These are phyloP conservation scores for Sphagnum tenellum DNA, from an alignment of 225 moss, liverwort and hornwort species.

Conservation along the genomic window DNA sequence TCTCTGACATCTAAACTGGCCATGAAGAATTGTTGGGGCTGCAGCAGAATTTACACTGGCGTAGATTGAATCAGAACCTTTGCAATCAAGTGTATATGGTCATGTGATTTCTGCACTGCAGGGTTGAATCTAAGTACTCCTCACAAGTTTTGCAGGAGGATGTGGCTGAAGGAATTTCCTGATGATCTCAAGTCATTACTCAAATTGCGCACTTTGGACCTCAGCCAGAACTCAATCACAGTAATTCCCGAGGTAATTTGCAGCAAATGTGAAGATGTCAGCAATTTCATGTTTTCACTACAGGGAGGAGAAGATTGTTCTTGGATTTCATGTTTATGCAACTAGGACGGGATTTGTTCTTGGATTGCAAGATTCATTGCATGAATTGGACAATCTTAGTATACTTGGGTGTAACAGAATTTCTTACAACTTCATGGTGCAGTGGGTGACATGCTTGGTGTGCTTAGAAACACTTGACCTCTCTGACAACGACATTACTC, in stretches of 20 bases:
- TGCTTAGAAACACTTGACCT: slow-evolving; percentile 80
- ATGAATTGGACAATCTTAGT: too few species aligned
- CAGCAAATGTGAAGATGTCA: too few species aligned
- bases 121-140: too few species aligned
- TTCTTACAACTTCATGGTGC: slow-evolving; percentile 6
- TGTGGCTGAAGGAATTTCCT: slow-evolving; percentile 65
- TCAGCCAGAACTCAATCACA: slow-evolving; percentile 74
- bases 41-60: too few species aligned
- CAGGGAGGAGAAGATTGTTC: not conserved
- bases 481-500: slow-evolving; percentile 72
- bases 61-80: too few species aligned
- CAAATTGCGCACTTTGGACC: slow-evolving; percentile 57
- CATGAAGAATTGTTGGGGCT: too few species aligned
- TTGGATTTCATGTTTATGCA: not conserved
- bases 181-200: slow-evolving; percentile 63
- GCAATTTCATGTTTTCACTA: not conserved
- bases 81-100: too few species aligned
- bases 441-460: slow-evolving; percentile 52
- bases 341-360: too few species aligned
- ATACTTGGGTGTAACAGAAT: too few species aligned
- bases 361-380: too few species aligned
- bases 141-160: slow-evolving; percentile 33
- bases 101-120: too few species aligned
- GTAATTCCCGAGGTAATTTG: slow-evolving; percentile 47
- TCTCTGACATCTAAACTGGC: too few species aligned